phyloP scores from a whole-genome alignment of 23 red algal genomes.

The Cyanidioschyzon merolae region DNA sequence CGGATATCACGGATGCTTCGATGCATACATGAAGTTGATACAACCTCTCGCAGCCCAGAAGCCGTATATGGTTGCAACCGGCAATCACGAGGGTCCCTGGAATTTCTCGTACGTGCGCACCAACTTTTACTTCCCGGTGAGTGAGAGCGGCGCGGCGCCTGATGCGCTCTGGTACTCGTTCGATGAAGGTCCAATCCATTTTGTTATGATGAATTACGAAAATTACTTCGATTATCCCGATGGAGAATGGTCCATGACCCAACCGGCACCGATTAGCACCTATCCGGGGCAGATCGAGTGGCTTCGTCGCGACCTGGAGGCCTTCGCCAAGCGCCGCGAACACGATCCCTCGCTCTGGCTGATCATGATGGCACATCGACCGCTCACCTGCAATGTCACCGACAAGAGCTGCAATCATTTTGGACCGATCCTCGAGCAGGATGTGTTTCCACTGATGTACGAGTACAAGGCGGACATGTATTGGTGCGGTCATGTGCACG shows the following conservation, averaged over 20 bases:
- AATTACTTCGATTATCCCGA: conserved; percentile 29
- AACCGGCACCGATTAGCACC: conserved; percentile 21
- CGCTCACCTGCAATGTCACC: conserved; percentile 25
- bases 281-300: conserved; percentile 31
- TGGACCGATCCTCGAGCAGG: conserved; percentile 17
- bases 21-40: conserved; percentile 14
- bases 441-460: conserved; percentile 26
- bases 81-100: conserved; percentile 34
- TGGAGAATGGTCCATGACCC: conserved; percentile 28
- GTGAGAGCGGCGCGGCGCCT: conserved; percentile 24
- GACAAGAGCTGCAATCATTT: conserved; percentile 13
- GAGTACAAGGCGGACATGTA: conserved; percentile 39
- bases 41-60: conserved; percentile 19
- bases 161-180: conserved; percentile 33
- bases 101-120: conserved; percentile 29
- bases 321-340: conserved; percentile 18
- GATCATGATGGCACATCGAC: conserved; percentile 32
- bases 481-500: conserved; percentile 36
- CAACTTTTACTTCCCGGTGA: conserved; percentile 32
- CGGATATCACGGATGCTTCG: conserved; percentile 14
- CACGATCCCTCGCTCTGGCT: conserved; percentile 24
- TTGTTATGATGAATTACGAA: conserved; percentile 34
- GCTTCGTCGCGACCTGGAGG: conserved; percentile 18
- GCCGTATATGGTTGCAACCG: conserved; percentile 24
- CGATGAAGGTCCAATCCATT: conserved; percentile 30